Evolutionary conservation across 148 eudicot species (phyloP).

Genomic region (Rhododendron griersonianum): DNA sequence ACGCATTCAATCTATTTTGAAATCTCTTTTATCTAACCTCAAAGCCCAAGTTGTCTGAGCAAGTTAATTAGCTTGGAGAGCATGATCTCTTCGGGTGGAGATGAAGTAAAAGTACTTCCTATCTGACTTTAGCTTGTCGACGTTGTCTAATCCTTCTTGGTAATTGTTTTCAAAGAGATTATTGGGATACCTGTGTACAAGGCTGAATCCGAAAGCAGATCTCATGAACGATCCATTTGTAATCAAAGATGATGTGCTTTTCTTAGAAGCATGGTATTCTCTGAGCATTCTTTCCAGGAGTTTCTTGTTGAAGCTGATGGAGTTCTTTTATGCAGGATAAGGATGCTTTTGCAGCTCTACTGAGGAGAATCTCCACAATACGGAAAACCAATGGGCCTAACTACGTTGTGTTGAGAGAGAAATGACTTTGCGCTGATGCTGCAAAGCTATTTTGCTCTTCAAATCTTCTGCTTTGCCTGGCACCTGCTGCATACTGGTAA

Average conservation of each 20-base stretch:
- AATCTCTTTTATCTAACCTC: not conserved
- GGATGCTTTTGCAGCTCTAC: constrained; percentile 75
- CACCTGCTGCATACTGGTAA: not conserved
- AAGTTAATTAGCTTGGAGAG: not conserved
- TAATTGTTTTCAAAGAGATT: not conserved
- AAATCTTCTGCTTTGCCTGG: constrained; percentile 1
- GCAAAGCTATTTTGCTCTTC: not conserved
- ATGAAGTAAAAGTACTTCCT: no score
- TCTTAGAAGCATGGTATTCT: not conserved
- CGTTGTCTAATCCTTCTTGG: not conserved
- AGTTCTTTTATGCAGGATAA: constrained; percentile 58
- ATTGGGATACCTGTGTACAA: not conserved
- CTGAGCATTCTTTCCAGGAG: not conserved
- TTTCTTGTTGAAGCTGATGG: not conserved
- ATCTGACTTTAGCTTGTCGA: not conserved
- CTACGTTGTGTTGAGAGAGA: constrained; percentile 65
- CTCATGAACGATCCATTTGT: not conserved
- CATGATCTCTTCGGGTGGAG: not conserved
- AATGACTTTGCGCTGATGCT: constrained; percentile 11
- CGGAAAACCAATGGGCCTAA: constrained; percentile 65
- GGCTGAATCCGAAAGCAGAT: not conserved
- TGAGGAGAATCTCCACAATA: constrained; percentile 82
- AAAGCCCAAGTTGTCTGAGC: not conserved
- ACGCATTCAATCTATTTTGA: not conserved
- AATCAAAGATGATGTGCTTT: not conserved